Percentiles rank a stretch among this genome's conserved stretches.
phyloP scores from a whole-genome alignment of 768 basidiomycete species.

The Rhizopogon sp. region DNA sequence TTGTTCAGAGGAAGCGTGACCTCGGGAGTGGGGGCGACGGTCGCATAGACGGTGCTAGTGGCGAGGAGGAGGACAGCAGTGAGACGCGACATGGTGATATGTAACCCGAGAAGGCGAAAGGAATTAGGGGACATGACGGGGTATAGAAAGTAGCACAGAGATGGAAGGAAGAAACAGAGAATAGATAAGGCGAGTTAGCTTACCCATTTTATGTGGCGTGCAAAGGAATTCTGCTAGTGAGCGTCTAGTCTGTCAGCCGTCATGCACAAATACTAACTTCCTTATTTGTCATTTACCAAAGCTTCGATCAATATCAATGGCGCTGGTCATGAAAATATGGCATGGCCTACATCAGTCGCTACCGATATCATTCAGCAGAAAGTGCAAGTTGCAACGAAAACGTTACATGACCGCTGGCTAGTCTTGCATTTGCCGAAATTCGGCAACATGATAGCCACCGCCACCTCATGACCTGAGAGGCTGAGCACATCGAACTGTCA shows the following conservation, averaged over 20 bases:
- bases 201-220: slow-evolving; percentile 21
- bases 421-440: too few species aligned
- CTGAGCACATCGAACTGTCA: too few species aligned
- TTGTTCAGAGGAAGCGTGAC: slow-evolving; percentile 19
- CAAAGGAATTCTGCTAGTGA: slow-evolving; percentile 18
- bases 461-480: too few species aligned
- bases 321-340: not conserved
- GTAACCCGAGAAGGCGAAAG: not conserved
- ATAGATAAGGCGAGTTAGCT: not conserved
- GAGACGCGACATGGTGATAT: slow-evolving; percentile 22
- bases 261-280: slow-evolving; percentile 11
- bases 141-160: slow-evolving; percentile 30
- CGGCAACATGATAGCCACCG: too few species aligned
- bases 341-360: too few species aligned
- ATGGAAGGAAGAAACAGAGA: slow-evolving; percentile 28
- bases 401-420: too few species aligned
- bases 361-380: not conserved
- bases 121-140: not conserved
- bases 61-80: slow-evolving; percentile 21
- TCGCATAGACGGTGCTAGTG: slow-evolving; percentile 15
- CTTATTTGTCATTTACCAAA: not conserved
- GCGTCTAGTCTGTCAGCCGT: slow-evolving; percentile 12
- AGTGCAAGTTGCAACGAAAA: not conserved
- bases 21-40: slow-evolving; percentile 12
- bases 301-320: not conserved